phyloP scores from a whole-genome alignment of 352 stramenopile genomes.

The Achlya hypogyna region DNA sequence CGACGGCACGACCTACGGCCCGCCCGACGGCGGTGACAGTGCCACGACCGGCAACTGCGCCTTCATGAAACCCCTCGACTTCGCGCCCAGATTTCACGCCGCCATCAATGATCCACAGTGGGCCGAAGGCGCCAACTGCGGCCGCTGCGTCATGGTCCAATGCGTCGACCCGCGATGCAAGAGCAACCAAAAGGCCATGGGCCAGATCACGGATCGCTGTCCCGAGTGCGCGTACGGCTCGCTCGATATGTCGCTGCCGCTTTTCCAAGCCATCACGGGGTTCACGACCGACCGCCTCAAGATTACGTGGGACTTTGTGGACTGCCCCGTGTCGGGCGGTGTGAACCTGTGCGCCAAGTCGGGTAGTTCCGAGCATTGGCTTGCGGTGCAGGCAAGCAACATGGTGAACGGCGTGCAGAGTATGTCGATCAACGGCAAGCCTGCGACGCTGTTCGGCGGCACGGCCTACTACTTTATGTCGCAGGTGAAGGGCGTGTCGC shows the following conservation, averaged over 20 bases:
- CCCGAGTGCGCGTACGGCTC: constrained; percentile 29
- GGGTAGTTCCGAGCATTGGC: constrained; percentile 51
- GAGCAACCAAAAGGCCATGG: constrained; percentile 15
- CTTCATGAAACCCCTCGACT: constrained; percentile 39
- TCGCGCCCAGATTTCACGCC: constrained; percentile 37
- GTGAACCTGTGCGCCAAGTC: constrained; percentile 60
- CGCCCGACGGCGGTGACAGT: constrained; percentile 25
- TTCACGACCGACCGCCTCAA: constrained; percentile 21
- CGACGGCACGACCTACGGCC: constrained; percentile 39
- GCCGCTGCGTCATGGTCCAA: constrained; percentile 33
- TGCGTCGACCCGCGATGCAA: constrained; percentile 27
- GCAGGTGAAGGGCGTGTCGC: constrained; percentile 22
- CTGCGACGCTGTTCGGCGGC: constrained; percentile 25
- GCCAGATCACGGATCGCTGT: constrained; percentile 31
- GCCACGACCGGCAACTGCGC: constrained; percentile 34
- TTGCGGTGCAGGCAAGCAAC: constrained; percentile 51
- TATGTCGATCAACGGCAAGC: constrained; percentile 36
- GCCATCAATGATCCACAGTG: constrained; percentile 42
- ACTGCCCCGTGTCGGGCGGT: constrained; percentile 39
- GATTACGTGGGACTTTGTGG: constrained; percentile 48
- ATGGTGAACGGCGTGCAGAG: constrained; percentile 36
- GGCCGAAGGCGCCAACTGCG: constrained; percentile 35
- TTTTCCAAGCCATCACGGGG: constrained; percentile 30
- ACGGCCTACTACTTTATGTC: constrained; percentile 33
- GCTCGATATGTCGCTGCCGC: constrained; percentile 26